phyloP scores from a whole-genome alignment of 1,139 yeast genomes.

The Lodderomyces metapsilosis region DNA sequence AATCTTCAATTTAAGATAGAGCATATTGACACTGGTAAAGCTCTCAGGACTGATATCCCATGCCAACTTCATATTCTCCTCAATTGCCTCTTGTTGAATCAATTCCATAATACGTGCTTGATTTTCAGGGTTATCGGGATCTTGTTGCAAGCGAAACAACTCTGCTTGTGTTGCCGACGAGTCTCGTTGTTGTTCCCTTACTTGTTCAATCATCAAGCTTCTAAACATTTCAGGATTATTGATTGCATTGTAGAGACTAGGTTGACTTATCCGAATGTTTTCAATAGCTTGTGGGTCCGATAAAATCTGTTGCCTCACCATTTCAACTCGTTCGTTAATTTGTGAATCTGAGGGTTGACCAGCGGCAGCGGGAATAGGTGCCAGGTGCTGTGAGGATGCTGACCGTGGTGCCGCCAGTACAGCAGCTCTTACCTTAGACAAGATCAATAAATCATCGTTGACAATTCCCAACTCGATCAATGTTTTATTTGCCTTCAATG shows the following conservation, averaged over 20 bases:
- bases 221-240: constrained; percentile 56
- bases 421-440: constrained; percentile 13
- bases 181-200: constrained; percentile 19
- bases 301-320: constrained; percentile 47
- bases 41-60: constrained; percentile 88
- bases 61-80: constrained; percentile 76
- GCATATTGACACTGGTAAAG: constrained; percentile 79
- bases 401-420: constrained; percentile 10
- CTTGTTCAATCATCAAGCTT: constrained; percentile 36
- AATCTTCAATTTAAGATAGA: constrained; percentile 72
- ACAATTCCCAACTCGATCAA: constrained; percentile 47
- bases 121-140: constrained; percentile 75
- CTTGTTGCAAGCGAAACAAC: constrained; percentile 46
- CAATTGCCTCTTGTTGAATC: constrained; percentile 69
- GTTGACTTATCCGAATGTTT: constrained; percentile 36
- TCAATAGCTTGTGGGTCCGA: constrained; percentile 35
- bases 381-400: constrained; percentile 5
- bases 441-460: constrained; percentile 59
- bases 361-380: background rate
- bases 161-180: constrained; percentile 41
- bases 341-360: constrained; percentile 5
- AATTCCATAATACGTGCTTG: constrained; percentile 68
- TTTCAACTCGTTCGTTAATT: constrained; percentile 46
- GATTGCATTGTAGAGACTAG: constrained; percentile 43
- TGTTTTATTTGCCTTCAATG: constrained; percentile 34